Base-by-base conservation (phyloP, 139 green algal genomes). In the Coelastrella sp. region DNA sequence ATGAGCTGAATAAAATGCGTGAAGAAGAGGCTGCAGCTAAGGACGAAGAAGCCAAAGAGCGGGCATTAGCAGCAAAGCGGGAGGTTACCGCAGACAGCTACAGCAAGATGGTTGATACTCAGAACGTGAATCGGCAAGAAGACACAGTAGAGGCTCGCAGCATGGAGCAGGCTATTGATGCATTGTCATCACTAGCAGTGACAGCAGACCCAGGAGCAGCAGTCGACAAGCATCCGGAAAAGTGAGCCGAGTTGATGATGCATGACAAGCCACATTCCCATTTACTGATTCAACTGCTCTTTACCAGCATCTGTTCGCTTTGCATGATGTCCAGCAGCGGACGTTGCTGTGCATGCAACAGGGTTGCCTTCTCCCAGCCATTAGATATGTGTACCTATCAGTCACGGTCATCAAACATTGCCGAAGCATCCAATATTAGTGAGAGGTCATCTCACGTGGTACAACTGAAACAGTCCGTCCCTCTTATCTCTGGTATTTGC, bases 171-270 rank as follows among this genome's bases (percentile, higher is more conserved):
- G 74, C 83, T 1, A 80, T 82, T 45, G 88, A 88, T 6, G 76
- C 32, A 23, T 73, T 87, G 15, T 30, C 19, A 5, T 53, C 62
- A 1, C 27, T 86, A 8, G 21, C 21, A 25, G 74, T 73, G 5
- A 13, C 27, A 13, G 67, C 66, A 43, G n/a, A 68, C 41, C 2
- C 80, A 5, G 19, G 63, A 34, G 15, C 79, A 35, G 25, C 80
- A 27, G 80, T n/a, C 23, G 93, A 96, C 78, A 92, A 93, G 79
- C 92, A 96, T 62, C 93, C 93, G 4, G 93, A 96, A 48, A 96
- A 94, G 92, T 95, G 85, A 83, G 90, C 40, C 40, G 30, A 41
- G 27, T 1, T 57, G 48, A 15, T n/a, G n/a, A n/a, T n/a, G n/a
- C n/a, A n/a, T n/a, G n/a, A n/a, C n/a, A n/a, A n/a, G n/a, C n/a